Evolutionary conservation across 768 basidiomycete genomes (phyloP).

Genomic region (Mrakia frigida): DNA sequence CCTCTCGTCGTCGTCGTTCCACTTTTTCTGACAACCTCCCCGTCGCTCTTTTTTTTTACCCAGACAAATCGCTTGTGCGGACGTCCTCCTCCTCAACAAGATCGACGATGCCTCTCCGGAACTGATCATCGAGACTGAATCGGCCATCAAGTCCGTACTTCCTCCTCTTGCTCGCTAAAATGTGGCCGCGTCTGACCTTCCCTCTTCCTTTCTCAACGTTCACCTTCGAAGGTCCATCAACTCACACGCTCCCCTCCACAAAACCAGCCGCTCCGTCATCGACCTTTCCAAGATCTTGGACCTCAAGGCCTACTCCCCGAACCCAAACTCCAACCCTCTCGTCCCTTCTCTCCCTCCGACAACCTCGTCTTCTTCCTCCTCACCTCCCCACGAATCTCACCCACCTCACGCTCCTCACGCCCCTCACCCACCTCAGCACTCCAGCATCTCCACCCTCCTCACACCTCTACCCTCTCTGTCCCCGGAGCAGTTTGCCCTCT

Average conservation of each 20-base stretch:
- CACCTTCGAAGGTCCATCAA: slow-evolving; percentile 29
- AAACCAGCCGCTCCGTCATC: slow-evolving; percentile 65
- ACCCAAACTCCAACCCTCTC: slow-evolving; percentile 41
- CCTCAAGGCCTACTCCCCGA: slow-evolving; percentile 67
- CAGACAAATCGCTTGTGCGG: slow-evolving; percentile 89
- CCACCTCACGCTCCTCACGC: slow-evolving; percentile 29
- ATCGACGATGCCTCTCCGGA: slow-evolving; percentile 60
- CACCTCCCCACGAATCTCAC: neutral
- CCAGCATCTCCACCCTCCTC: slow-evolving; percentile 61
- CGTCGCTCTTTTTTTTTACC: neutral
- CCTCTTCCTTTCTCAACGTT: slow-evolving; percentile 1
- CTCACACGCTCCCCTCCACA: slow-evolving; percentile 16
- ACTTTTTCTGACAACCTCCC: neutral
- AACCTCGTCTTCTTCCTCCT: slow-evolving; percentile 12
- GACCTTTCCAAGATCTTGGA: slow-evolving; percentile 69
- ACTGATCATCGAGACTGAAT: slow-evolving; percentile 53
- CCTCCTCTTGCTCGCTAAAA: neutral
- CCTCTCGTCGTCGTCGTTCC: neutral
- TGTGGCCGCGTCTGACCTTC: neutral
- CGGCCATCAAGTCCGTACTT: slow-evolving; percentile 49
- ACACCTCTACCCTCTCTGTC: slow-evolving; percentile 62
- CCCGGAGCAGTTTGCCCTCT: slow-evolving; percentile 48
- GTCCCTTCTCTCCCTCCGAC: slow-evolving; percentile 14
- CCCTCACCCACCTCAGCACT: slow-evolving; percentile 37
- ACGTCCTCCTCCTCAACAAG: slow-evolving; percentile 90